Evolutionary conservation across 106 monocot species (phyloP), one percentile per base, ranked within the genome.

Genomic region (Acorus calamus): DNA sequence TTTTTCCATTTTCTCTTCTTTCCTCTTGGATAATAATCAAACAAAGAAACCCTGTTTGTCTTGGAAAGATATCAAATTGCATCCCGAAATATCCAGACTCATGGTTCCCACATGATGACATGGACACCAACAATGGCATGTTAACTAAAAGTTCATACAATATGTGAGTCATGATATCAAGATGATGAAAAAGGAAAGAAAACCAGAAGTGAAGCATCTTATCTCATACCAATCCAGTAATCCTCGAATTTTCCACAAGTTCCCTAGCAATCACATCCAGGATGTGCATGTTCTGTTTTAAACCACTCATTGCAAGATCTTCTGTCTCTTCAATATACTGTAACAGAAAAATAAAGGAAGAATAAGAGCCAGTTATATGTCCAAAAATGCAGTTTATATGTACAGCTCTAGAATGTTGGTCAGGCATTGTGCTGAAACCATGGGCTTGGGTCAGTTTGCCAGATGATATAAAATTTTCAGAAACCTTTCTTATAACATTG

Each of bases 291-390:
- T 91, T 91, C 69, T 77, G 78, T 53, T 68, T 3, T 68, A 91
- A 71, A 13, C 86, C 86, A 62, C 64, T 71, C 86, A 86, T 83
- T 14, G 91, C 91, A 50, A 83, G 54, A 66, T 91, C 91, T 81
- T 91, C 86, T 0, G 91, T 86, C 68, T 91, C 91, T 46, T 86
- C 78, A 74, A 91, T 91, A 67, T 83, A 91, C 89, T 90, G 70
- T 56, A 53, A 69, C 68, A 8, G 63, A 57, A 2, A 60, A 59
- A 12, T 11, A 62, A 12, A 14, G 49, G 62, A 62, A 11, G 14
- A n/a, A 48, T 6, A 11, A 48, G 4, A 48, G 11, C n/a, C 7
- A 48, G 11, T 62, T 49, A 62, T 2, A 7, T 11, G 11, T 12
- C n/a, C 7, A 4, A 45, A 7, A 62, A 47, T 48, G 11, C 47